Base-by-base conservation (phyloP, 768 basidiomycete genomes). In the Cyathus striatus region DNA sequence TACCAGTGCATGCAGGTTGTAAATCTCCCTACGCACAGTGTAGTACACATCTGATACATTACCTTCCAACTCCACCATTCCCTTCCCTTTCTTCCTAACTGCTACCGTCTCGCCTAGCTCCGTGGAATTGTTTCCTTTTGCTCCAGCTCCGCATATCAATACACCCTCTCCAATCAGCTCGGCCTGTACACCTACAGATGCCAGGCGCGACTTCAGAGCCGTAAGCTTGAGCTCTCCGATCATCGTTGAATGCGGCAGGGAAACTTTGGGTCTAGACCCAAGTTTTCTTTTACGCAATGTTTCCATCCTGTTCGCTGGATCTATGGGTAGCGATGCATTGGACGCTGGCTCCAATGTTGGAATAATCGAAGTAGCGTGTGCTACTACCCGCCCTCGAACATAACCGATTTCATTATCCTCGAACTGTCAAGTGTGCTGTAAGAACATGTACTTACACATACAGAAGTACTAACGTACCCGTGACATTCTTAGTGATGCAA, bases 121-220 rank as follows among this genome's bases (percentile, higher is more conserved):
- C 9, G 7, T 53, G 42, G 63, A 58, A 35, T 65, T 56, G 47
- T 52, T 52, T 37, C 60, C 55, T 60, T 65, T 76, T 14, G 73
- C 80, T 24, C 71, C 79, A 6, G 73, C 69, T 27, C 83, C 86
- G 56, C 96, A 99, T 25, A 99, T 77, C 22, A 99, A 72, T 6
- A 95, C 87, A 68, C 96, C 96, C 65, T 98, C 95, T 18, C 95
- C 95, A n/a, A 93, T 84, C 43, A 98, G 83, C 61, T 97, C 94
- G 0, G 94, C 90, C 34, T 88, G 84, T 36, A 98, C 81, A 7
- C 85, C 83, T 2, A 90, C 66, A 2, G 79, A 62, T 4, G 81
- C 72, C 17, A 99, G 72, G 4, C 83, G 79, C n/a, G 82, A 60
- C 62, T 97, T 96, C 37, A 99, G 75, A 2, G 80, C 77, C 1